A percentile compares a stretch with the other conserved stretches of the same genome.
Conservation (phyloP, 2,329 filamentous ascomycete genomes). For the Neopestalotiopsis clavispora region DNA sequence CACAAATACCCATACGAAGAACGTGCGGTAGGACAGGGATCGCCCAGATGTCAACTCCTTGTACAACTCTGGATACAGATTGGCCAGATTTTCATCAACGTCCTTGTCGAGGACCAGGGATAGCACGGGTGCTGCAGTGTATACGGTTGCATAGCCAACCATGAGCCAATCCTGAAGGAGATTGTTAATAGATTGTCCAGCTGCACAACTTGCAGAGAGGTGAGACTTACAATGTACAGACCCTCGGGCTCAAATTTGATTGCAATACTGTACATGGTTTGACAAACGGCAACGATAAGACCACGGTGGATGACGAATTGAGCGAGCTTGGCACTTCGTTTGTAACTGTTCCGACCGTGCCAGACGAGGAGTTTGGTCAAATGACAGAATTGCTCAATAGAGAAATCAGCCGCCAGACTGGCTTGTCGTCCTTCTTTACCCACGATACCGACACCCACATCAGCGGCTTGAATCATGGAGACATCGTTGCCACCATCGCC, state of each 20-base stretch:
- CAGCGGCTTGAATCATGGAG: constrained; percentile 97
- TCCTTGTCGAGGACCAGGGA: constrained; percentile 93
- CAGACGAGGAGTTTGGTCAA: constrained; percentile 97
- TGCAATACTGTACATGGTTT: constrained; percentile 96
- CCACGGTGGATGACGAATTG: constrained; percentile 99
- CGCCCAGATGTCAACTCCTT: constrained; percentile 92
- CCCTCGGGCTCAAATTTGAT: constrained; percentile 92
- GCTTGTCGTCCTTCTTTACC: constrained; percentile 97
- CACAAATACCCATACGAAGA: constrained; percentile 95
- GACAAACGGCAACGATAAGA: constrained; percentile 91
- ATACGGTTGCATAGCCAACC: constrained; percentile 94
- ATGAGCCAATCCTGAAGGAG: constrained; percentile 80
- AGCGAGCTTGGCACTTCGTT: constrained; percentile 90
- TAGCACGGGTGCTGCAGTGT: constrained; percentile 92
- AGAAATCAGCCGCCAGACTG: constrained; percentile 93
- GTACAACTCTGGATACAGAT: constrained; percentile 95
- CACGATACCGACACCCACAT: constrained; percentile 96
- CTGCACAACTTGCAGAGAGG: background rate
- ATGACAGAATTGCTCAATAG: constrained; percentile 93
- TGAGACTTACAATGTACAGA: constrained; percentile 71
- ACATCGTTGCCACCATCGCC: constrained; percentile 98
- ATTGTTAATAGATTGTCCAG: background rate
- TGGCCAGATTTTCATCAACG: constrained; percentile 91
- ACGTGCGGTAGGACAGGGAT: constrained; percentile 88
- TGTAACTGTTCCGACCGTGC: constrained; percentile 98